A percentile compares a stretch with the other conserved stretches of the same genome.
Evolutionary conservation across 495 filamentous ascomycete species (phyloP).

Genomic region (Podospora bellae-mahoneyi): DNA sequence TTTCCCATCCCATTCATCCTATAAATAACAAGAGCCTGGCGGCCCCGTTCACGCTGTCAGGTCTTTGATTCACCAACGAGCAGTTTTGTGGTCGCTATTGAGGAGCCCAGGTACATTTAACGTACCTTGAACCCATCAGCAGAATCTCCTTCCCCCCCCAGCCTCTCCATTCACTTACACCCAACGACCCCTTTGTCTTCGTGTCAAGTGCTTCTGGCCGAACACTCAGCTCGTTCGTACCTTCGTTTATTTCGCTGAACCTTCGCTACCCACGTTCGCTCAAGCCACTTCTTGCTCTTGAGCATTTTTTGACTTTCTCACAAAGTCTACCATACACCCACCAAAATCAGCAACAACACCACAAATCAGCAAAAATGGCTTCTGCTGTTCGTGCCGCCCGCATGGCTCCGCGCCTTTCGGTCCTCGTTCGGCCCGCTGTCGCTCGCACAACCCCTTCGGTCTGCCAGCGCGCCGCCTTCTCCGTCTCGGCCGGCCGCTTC

Average conservation of each 20-base stretch:
- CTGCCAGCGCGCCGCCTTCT: slow-evolving; percentile 37
- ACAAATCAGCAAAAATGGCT: slow-evolving; percentile 37
- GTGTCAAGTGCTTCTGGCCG: slow-evolving; percentile 6
- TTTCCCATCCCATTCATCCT: slow-evolving; percentile 1
- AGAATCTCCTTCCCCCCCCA: neutral
- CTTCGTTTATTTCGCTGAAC: slow-evolving; percentile 4
- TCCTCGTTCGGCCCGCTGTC: slow-evolving; percentile 33
- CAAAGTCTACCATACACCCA: neutral
- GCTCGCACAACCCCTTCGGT: slow-evolving; percentile 17
- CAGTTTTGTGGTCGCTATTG: slow-evolving; percentile 42
- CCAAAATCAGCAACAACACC: slow-evolving; percentile 8
- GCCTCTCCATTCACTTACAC: slow-evolving; percentile 6
- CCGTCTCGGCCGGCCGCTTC: slow-evolving; percentile 36
- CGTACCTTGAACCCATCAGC: slow-evolving; percentile 28
- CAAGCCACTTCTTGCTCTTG: neutral
- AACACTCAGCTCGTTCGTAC: slow-evolving; percentile 7
- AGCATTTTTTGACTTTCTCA: neutral
- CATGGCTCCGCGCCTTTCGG: slow-evolving; percentile 34
- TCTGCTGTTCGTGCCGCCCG: slow-evolving; percentile 36
- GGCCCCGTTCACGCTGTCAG: slow-evolving; percentile 21
- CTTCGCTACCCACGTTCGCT: neutral
- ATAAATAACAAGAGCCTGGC: slow-evolving; percentile 34
- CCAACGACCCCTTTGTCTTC: slow-evolving; percentile 12
- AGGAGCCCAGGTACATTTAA: slow-evolving; percentile 36
- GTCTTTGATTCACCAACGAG: slow-evolving; percentile 19